Evolutionary conservation across 441 rosid species (phyloP), one percentile per base, ranked within the genome.

Genomic region (Adansonia grandidieri): DNA sequence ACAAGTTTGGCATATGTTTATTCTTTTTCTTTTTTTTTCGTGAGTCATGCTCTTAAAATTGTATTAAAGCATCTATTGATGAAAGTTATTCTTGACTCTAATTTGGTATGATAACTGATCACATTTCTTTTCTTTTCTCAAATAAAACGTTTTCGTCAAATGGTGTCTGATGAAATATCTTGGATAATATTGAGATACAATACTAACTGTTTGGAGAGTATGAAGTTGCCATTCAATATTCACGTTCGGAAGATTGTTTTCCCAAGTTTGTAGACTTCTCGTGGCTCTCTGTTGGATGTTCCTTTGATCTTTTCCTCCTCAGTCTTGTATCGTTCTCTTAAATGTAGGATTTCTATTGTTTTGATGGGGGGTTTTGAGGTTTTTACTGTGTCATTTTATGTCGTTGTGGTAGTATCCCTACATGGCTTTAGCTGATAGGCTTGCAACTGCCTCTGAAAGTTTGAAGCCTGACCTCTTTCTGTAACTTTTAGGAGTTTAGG

Each of bases 391-490:
- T 54, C 28, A n/a, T 14, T 24, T 9, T 9, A 2, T 71, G 75
- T 17, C 20, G 28, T 53, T 37, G 63, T 4, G 15, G 9, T n/a
- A 37, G 44, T 63, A 24, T 24, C 28, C 28, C 42, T 28, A 15
- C 42, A 28, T 32, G 75, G 47, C 74, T 50, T 71, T 71, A 54
- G 47, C n/a, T 71, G n/a, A 53, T 71, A 24, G 20, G 62, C 63
- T 53, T 53, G 63, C 62, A 15, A 44, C 71, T 20, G 71, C 14
- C 51, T 66, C 3, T n/a, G 28, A 44, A 67, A 44, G 14, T 67
- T 45, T 67, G 32, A 44, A 28, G 15, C 19, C 10, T 14, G 6
- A 37, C 67, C 42, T 63, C 42, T 24, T 24, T 24, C 67, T 14
- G 17, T 32, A 71, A 10, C 28, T 5, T 56, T 72, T 14, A 72